Conservation (phyloP, 73 alveolate genomes). For the Paraurostyla sp. region DNA sequence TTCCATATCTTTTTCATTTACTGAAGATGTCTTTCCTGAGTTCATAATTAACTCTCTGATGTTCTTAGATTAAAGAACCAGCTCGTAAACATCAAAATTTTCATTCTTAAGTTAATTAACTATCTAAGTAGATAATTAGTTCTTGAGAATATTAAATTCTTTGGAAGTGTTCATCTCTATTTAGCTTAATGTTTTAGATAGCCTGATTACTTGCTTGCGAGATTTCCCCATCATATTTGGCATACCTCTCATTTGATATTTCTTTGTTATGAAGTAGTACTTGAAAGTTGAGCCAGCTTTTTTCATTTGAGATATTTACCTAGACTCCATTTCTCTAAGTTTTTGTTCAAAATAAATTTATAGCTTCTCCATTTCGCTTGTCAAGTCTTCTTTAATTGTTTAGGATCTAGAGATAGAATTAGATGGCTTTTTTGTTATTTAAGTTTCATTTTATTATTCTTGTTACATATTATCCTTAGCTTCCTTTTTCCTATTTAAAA, state of each 20-base stretch:
- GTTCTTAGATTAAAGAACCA: background rate
- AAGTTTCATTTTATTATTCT: too few relatives aligned
- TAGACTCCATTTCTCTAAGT: background rate
- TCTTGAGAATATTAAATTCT: background rate
- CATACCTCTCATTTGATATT: background rate
- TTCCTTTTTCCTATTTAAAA: too few relatives aligned
- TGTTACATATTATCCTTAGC: too few relatives aligned
- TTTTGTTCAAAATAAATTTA: background rate
- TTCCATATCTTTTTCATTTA: background rate
- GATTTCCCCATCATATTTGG: background rate
- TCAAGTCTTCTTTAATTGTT: background rate
- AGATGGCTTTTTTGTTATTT: too few relatives aligned
- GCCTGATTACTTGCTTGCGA: background rate
- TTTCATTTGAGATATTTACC: background rate
- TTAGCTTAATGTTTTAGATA: background rate
- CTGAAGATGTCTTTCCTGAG: background rate
- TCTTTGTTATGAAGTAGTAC: conserved; percentile 9
- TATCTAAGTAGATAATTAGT: background rate
- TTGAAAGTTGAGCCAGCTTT: background rate
- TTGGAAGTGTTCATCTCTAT: background rate
- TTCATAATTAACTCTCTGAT: background rate
- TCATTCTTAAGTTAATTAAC: background rate
- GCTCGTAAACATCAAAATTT: background rate
- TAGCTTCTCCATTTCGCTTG: background rate
- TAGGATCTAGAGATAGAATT: too few relatives aligned